A percentile compares a stretch with the other conserved stretches of the same genome.
Evolutionary conservation across 2,329 filamentous ascomycete species (phyloP).

Genomic region (Didymella pomorum): DNA sequence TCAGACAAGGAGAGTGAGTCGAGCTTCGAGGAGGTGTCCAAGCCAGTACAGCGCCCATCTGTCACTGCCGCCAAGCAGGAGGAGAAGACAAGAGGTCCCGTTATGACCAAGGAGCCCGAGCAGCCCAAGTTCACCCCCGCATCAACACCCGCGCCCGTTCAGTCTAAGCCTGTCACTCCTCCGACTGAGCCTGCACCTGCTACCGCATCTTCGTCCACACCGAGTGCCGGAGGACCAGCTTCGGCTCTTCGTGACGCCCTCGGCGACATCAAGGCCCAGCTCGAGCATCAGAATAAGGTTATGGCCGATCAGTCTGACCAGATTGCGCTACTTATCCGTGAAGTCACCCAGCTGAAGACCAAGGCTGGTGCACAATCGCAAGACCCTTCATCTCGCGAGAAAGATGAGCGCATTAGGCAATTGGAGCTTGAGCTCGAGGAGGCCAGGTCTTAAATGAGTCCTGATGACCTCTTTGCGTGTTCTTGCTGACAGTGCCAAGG

Average conservation of each 20-base stretch:
- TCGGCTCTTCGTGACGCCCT: conserved; percentile 71
- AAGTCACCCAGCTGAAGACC: conserved; percentile 71
- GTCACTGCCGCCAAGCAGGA: conserved; percentile 49
- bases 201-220: conserved; percentile 47
- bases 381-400: conserved; percentile 45
- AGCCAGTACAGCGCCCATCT: conserved; percentile 70
- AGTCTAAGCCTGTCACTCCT: conserved; percentile 48
- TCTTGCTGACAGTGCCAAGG: conserved; percentile 2
- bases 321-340: conserved; percentile 74
- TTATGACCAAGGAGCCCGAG: conserved; percentile 52
- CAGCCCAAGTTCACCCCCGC: conserved; percentile 56
- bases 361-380: conserved; percentile 62
- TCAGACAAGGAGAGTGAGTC: conserved; percentile 71
- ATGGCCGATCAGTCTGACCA: conserved; percentile 80
- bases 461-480: conserved; percentile 4
- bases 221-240: conserved; percentile 55
- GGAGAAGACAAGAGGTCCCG: conserved; percentile 49
- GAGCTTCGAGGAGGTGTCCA: conserved; percentile 85
- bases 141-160: conserved; percentile 42
- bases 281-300: conserved; percentile 79
- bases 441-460: conserved; percentile 44
- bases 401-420: conserved; percentile 53
- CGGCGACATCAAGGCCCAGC: conserved; percentile 76
- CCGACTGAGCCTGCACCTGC: conserved; percentile 49
- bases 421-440: conserved; percentile 54